Conservation (phyloP, 768 basidiomycete species). For the Kondoa subrosea region DNA sequence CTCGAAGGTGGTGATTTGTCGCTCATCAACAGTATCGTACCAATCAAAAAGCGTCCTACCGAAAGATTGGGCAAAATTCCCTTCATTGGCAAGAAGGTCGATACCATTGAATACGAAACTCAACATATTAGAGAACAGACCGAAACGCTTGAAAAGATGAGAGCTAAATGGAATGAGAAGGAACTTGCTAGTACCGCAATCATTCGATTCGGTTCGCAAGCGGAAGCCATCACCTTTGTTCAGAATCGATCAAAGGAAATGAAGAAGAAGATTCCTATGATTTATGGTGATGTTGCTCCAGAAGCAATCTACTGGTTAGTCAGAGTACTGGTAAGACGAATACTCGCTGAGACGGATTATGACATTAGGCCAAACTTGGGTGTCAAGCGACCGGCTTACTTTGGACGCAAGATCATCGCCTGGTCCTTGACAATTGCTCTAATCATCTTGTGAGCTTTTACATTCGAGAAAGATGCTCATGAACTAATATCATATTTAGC, state of each 20-base stretch:
- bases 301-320: conserved; percentile 86
- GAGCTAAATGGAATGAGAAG: conserved; percentile 31
- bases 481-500: no score
- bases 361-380: conserved; percentile 71
- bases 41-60: conserved; percentile 54
- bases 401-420: conserved; percentile 48
- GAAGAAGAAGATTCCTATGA: conserved; percentile 43
- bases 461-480: no score
- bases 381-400: conserved; percentile 74
- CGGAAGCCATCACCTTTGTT: conserved; percentile 59
- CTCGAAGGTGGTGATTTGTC: conserved; percentile 28
- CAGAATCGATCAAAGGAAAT: conserved; percentile 7
- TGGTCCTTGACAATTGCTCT: conserved; percentile 61
- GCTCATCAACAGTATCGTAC: conserved; percentile 45
- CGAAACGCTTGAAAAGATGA: conserved; percentile 35
- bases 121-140: conserved; percentile 43
- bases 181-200: conserved; percentile 36
- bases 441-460: conserved; percentile 73
- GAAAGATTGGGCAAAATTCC: conserved; percentile 43
- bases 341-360: no score
- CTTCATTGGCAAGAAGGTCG: conserved; percentile 70
- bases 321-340: no score
- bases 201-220: conserved; percentile 77
- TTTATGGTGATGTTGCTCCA: conserved; percentile 66
- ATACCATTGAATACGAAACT: conserved; percentile 72